Base-by-base conservation (phyloP, 345 rosid genomes). In the Viola odorata region DNA sequence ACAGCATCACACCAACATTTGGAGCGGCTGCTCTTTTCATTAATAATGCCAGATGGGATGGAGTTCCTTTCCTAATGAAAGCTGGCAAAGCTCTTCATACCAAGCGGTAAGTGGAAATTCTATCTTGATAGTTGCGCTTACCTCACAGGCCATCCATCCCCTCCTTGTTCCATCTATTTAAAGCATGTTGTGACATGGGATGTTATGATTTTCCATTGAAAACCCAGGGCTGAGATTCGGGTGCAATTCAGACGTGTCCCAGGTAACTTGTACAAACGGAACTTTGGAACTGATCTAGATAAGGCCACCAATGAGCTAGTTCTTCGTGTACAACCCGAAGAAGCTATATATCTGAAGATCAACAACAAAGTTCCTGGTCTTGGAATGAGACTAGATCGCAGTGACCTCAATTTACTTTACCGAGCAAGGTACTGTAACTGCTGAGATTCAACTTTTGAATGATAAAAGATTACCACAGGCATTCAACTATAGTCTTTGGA, bases 311-410 rank as follows among this genome's bases (percentile, higher is more conserved):
- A 86, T 65, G 98, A 86, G 78, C 92, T 89, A 54, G 98, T 89
- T 61, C 85, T 91, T 17, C 84, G 87, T 13, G 95, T 91, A 61
- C 98, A 89, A 72, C 98, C 98, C 56, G 96, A 89, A 73, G 98
- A 91, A 80, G 96, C 96, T 56, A 88, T 91, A 69, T 91, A 91
- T 80, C 74, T 91, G 54, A 91, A 82, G 87, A 86, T 91, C 74
- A 91, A 91, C 78, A 91, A 91, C 80, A 91, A 91, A 76, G 89
- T 89, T 62, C 98, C 98, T 13, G 98, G 98, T 63, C 86, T 88
- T 51, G 91, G 88, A 52, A 91, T 91, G 98, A 82, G 96, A 86
- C 71, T 91, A 8, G 96, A 88, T 61, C 90, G 88, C 66, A 91
- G 88, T 12, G 87, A 91, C 70, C 95, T 91, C 53, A 88, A 88